phyloP scores from a whole-genome alignment of 2,329 filamentous ascomycete species.

The Blastomyces parvus region DNA sequence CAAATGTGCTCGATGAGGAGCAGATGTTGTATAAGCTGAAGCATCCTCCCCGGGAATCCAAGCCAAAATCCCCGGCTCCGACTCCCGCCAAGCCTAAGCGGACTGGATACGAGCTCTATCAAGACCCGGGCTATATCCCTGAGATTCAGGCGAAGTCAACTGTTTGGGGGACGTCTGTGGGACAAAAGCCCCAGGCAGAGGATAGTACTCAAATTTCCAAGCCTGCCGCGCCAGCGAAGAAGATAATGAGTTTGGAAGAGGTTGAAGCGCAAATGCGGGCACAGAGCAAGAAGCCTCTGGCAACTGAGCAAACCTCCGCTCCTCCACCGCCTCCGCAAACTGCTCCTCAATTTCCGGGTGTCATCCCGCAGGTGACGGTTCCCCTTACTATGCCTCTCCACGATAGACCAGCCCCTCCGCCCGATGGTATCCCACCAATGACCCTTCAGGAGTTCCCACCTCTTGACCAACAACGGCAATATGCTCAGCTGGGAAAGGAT shows the following conservation, averaged over 20 bases:
- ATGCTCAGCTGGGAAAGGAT: slow-evolving; percentile 29
- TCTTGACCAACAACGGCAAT: slow-evolving; percentile 40
- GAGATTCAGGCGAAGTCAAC: slow-evolving; percentile 88
- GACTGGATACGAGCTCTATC: slow-evolving; percentile 87
- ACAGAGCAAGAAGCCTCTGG: slow-evolving; percentile 22
- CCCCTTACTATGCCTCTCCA: slow-evolving; percentile 15
- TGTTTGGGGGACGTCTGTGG: slow-evolving; percentile 74
- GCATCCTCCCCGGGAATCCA: slow-evolving; percentile 34
- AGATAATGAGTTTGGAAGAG: slow-evolving; percentile 92
- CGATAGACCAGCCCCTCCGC: slow-evolving; percentile 9
- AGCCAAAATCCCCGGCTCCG: slow-evolving; percentile 25
- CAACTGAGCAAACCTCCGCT: slow-evolving; percentile 24
- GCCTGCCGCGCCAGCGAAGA: slow-evolving; percentile 45
- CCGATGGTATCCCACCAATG: slow-evolving; percentile 17
- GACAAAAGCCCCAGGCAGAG: slow-evolving; percentile 32
- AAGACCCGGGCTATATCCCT: slow-evolving; percentile 71
- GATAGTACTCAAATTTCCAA: slow-evolving; percentile 14
- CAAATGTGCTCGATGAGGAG: slow-evolving; percentile 81
- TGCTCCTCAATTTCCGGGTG: slow-evolving; percentile 8
- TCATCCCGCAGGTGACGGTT: slow-evolving; percentile 5
- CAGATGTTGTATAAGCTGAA: slow-evolving; percentile 74
- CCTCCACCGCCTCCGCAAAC: slow-evolving; percentile 24
- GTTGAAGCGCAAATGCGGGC: slow-evolving; percentile 82
- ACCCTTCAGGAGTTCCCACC: slow-evolving; percentile 42
- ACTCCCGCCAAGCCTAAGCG: slow-evolving; percentile 51